Evolutionary conservation across 2,329 filamentous ascomycete species (phyloP).

Genomic region (Onygenales sp.): DNA sequence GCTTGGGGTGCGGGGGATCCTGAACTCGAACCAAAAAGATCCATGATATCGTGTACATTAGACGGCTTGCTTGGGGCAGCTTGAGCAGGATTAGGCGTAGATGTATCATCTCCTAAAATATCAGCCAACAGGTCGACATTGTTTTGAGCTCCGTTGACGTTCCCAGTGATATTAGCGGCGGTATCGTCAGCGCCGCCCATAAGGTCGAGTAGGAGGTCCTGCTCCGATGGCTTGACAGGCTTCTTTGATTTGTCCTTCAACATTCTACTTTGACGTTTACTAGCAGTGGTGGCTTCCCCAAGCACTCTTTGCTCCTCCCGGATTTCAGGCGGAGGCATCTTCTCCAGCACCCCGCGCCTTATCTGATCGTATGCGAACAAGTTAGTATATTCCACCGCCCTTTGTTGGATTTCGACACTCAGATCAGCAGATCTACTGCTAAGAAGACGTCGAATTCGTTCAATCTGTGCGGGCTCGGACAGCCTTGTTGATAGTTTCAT

Average conservation of each 20-base stretch:
- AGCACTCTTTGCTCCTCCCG: constrained; percentile 89
- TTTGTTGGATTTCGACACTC: constrained; percentile 91
- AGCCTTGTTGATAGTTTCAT: constrained; percentile 92
- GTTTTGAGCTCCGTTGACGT: constrained; percentile 52
- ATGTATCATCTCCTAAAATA: constrained; percentile 66
- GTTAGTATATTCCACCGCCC: constrained; percentile 90
- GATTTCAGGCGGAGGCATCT: constrained; percentile 96
- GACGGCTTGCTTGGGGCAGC: constrained; percentile 40
- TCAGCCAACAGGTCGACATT: constrained; percentile 85
- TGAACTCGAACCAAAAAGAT: constrained; percentile 58
- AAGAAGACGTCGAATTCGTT: constrained; percentile 71
- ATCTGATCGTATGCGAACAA: constrained; percentile 87
- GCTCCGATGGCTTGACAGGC: constrained; percentile 72
- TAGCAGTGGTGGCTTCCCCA: constrained; percentile 58
- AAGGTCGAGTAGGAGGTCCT: constrained; percentile 83
- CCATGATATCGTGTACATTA: constrained; percentile 74
- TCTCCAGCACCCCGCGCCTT: constrained; percentile 81
- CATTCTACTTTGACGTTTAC: constrained; percentile 51
- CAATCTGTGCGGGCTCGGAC: constrained; percentile 72
- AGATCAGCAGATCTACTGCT: constrained; percentile 73
- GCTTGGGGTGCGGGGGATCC: constrained; percentile 40
- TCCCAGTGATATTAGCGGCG: constrained; percentile 43
- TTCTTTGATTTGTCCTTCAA: constrained; percentile 65
- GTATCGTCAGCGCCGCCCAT: constrained; percentile 75
- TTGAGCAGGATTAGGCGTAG: constrained; percentile 42